Percentiles rank a stretch among this genome's conserved stretches.
Evolutionary conservation across 1,139 yeast genomes (phyloP).

Genomic region (Spathaspora sp.): DNA sequence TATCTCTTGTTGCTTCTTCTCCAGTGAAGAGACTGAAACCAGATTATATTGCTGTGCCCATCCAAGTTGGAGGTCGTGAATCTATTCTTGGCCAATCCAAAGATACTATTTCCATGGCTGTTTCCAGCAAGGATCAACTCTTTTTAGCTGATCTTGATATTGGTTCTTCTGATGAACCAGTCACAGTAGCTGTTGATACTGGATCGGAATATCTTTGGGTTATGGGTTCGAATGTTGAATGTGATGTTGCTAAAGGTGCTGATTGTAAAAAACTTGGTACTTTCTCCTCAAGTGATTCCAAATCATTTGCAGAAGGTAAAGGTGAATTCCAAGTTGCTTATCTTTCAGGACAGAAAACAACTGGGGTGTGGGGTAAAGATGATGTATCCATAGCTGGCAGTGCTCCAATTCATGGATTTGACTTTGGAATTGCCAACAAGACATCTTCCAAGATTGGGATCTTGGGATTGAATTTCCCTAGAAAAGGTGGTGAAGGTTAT

Average conservation of each 20-base stretch:
- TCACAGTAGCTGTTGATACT: conserved; percentile 19
- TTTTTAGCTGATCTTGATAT: conserved; percentile 1
- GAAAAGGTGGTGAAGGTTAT: neutral
- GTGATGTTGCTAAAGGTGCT: conserved; percentile 9
- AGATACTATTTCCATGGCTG: neutral
- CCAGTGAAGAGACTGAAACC: neutral
- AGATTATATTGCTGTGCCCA: neutral
- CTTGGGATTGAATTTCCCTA: conserved; percentile 39
- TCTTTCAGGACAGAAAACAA: conserved; percentile 16
- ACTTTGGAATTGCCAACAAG: conserved; percentile 48
- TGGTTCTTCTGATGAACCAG: conserved; percentile 12
- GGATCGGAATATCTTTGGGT: conserved; percentile 41
- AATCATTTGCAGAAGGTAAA: neutral
- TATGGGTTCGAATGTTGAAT: conserved; percentile 18
- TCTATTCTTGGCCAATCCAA: neutral
- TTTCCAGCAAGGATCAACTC: neutral
- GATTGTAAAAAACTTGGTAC: neutral
- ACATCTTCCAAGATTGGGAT: conserved; percentile 42
- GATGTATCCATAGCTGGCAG: conserved; percentile 31
- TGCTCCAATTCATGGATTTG: conserved; percentile 32
- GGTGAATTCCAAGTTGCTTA: conserved; percentile 42
- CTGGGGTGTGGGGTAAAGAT: conserved; percentile 59
- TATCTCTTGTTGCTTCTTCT: neutral
- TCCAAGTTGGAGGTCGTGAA: neutral
- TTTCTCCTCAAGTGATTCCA: neutral